phyloP scores from a whole-genome alignment of 2,329 filamentous ascomycete genomes.

The Paecilomyces dactylethromorphus region DNA sequence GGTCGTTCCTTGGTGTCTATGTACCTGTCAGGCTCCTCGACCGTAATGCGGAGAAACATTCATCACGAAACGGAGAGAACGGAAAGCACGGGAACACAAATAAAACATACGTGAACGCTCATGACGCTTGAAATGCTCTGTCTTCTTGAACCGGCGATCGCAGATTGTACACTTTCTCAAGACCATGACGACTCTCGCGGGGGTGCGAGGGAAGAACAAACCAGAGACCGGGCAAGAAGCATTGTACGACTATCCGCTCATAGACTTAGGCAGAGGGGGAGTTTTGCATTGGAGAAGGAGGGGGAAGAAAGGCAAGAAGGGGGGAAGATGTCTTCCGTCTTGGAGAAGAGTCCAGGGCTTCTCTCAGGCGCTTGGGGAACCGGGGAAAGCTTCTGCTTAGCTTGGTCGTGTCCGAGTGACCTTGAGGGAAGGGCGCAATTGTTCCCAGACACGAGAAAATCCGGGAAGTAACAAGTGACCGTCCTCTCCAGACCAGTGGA shows the following conservation, averaged over 20 bases:
- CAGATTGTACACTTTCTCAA: conserved; percentile 41
- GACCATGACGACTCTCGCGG: conserved; percentile 27
- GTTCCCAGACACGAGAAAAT: not conserved
- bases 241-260: conserved; percentile 2
- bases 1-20: conserved; percentile 50
- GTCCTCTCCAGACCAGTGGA: not conserved
- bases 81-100: too few species aligned
- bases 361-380: not conserved
- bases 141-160: conserved; percentile 51
- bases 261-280: conserved; percentile 1
- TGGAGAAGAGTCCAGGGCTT: too few species aligned
- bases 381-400: not conserved
- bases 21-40: not conserved
- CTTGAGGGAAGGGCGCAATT: not conserved
- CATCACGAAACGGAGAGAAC: not conserved
- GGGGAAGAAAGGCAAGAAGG: not conserved
- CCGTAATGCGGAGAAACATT: not conserved
- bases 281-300: not conserved
- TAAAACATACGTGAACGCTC: conserved; percentile 44
- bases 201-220: conserved; percentile 1
- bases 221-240: conserved; percentile 1
- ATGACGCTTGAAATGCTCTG: conserved; percentile 50
- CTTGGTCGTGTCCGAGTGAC: not conserved
- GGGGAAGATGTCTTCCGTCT: not conserved
- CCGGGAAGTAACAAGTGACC: not conserved